A percentile compares a stretch with the other conserved stretches of the same genome.
Evolutionary conservation across 2,329 filamentous ascomycete genomes (phyloP).

Genomic region (Pseudogymnoascus pannorum): DNA sequence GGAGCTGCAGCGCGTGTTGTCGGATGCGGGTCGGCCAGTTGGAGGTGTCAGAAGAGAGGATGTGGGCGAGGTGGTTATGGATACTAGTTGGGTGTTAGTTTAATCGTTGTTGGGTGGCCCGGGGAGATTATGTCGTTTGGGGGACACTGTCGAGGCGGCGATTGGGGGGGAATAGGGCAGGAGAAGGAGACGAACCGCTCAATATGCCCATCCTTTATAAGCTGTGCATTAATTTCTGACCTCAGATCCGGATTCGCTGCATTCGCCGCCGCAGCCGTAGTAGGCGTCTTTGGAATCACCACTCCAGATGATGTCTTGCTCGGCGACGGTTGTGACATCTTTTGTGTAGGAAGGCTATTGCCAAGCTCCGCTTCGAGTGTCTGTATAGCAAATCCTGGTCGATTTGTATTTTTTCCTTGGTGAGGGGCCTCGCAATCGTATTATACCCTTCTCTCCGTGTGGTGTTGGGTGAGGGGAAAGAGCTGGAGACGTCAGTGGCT

Average conservation of each 20-base stretch:
- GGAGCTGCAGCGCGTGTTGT: constrained; percentile 50
- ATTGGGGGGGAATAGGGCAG: background rate
- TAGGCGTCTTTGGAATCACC: background rate
- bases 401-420: too few species aligned
- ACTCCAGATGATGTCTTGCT: background rate
- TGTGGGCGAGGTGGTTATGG: constrained; percentile 56
- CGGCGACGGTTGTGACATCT: background rate
- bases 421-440: too few species aligned
- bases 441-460: too few species aligned
- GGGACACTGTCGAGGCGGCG: too few species aligned
- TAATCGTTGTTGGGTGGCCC: background rate
- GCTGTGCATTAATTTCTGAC: constrained; percentile 52
- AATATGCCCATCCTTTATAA: constrained; percentile 53
- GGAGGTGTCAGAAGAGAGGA: constrained; percentile 49
- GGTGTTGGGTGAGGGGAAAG: background rate
- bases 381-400: background rate
- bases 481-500: background rate
- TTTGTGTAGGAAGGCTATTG: background rate
- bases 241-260: constrained; percentile 48
- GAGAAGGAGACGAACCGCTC: constrained; percentile 39
- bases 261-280: background rate
- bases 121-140: constrained; percentile 8
- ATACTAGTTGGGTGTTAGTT: constrained; percentile 39
- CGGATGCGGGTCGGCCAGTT: constrained; percentile 59
- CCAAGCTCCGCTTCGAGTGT: background rate